Evolutionary conservation across 1,139 yeast species (phyloP), one percentile per base, ranked within the genome.

Genomic region (Debaryomyces fabryi): DNA sequence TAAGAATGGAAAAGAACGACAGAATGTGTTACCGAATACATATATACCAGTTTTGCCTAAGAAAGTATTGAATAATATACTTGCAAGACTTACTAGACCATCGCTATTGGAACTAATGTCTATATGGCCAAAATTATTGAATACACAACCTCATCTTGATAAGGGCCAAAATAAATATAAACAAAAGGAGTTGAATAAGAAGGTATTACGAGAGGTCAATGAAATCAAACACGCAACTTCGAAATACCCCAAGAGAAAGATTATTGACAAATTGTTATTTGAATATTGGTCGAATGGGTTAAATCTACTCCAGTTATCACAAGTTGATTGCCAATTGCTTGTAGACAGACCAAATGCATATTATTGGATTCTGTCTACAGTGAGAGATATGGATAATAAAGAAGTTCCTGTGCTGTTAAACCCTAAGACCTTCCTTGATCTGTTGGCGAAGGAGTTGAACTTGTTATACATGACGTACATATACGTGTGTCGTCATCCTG

Each of bases 251-350:
- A 84, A 83, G 56, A 60, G 74, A 39, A 71, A 68, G 48, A 58
- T 84, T 10, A 68, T 83, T 2, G 85, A 83, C 50, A 66, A 67
- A 42, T 68, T 86, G 12, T 52, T 85, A 7, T 72, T 69, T 35
- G 82, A 82, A 30, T 81, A 72, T 58, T 88, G 91, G 83, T 72
- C 79, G 0, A 58, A 68, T 3, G 96, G 96, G 0, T 64, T 88
- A 43, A 87, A 85, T 56, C 64, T 87, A 6, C 71, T 82, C 16
- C 96, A 88, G 59, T 62, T 84, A 41, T 86, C 96, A 0, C 92
- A 87, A 54, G 67, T 87, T 7, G 96, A 88, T 57, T 80, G 87
- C 49, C 87, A 83, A 55, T 60, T 78, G 40, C 69, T 87, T 36
- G 78, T 86, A 4, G 86, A 84, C 55, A 74, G 77, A 43, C 85